Base-by-base conservation (phyloP, 2,329 filamentous ascomycete species). In the Cercospora canescens region DNA sequence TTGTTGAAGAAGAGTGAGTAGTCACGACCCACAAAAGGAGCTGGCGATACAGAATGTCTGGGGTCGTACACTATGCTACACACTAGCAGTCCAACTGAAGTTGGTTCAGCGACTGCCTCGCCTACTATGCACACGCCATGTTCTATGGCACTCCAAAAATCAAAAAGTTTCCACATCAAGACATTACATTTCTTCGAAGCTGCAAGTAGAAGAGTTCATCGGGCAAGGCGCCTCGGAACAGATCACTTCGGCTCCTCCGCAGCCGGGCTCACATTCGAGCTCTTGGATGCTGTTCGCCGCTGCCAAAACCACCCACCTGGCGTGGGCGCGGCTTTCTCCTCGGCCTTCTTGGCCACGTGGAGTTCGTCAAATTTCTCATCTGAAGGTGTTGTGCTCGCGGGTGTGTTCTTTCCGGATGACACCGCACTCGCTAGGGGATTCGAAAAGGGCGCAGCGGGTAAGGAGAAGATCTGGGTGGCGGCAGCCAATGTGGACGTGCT, bases 301-400 rank as follows among this genome's bases (percentile, higher is more conserved):
- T 71, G 70, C 76, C 77, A 76, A 63, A 78, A 76, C 75, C 76
- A 74, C 24, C 75, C 70, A 9, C 71, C 73, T 9, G 65, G 69
- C 9, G 64, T 64, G 5, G 65, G 62, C 6, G 60, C 62, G 24
- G 69, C 54, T n/a, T 58, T 57, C 11, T 70, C 65, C 45, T 73
- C 67, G 6, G 60, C 35, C 37, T 59, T 68, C 52, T 68, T 68
- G 30, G 62, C 35, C 24, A 67, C 60, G 32, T 48, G 37, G 28
- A 69, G 69, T 16, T 69, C 69, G 8, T 60, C 66, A 34, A 28
- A 24, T 35, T 62, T 68, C 59, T 69, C 71, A 34, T 69, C 69
- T 32, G 50, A 65, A 28, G 63, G 66, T 37, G 66, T 70, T 28
- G 58, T 56, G 16, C 45, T 58, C 18, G 37, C 45, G 6, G 67